A percentile compares a stretch with the other conserved stretches of the same genome.
phyloP scores from a whole-genome alignment of 306 rosid genomes.

The Crotalaria pallida region DNA sequence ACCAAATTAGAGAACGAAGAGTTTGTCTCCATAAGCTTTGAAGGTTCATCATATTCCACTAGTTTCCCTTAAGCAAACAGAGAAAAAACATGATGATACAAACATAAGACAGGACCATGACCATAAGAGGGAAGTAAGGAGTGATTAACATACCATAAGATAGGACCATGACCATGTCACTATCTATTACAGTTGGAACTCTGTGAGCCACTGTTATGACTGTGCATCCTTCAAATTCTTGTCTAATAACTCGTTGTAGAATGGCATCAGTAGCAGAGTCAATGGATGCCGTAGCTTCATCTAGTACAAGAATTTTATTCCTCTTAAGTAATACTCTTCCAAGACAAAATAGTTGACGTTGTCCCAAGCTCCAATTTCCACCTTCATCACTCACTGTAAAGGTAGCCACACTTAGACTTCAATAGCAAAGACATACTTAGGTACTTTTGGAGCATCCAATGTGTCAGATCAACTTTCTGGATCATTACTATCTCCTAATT shows the following conservation, averaged over 20 bases:
- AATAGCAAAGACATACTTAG: not conserved
- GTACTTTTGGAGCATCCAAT: too few species aligned
- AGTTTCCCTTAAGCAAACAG: slow-evolving; percentile 41
- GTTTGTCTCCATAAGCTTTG: slow-evolving; percentile 49
- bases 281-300: slow-evolving; percentile 83
- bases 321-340: slow-evolving; percentile 75
- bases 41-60: slow-evolving; percentile 71
- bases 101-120: not conserved
- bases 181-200: slow-evolving; percentile 75
- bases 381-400: slow-evolving; percentile 78
- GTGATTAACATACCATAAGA: slow-evolving; percentile 49
- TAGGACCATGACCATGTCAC: slow-evolving; percentile 86
- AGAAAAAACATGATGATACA: not conserved
- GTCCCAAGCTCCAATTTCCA: slow-evolving; percentile 84
- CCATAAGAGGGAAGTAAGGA: not conserved
- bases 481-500: too few species aligned
- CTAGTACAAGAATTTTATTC: slow-evolving; percentile 64
- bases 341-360: slow-evolving; percentile 70
- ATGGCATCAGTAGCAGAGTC: slow-evolving; percentile 69
- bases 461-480: too few species aligned
- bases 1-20: slow-evolving; percentile 75
- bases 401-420: not conserved
- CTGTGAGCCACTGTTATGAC: slow-evolving; percentile 76
- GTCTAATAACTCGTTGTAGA: slow-evolving; percentile 55
- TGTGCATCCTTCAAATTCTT: slow-evolving; percentile 66